These are phyloP conservation scores for Mycosphaerella arachidis DNA, from an alignment of 2,329 filamentous ascomycete species.

Conservation along the genomic window DNA sequence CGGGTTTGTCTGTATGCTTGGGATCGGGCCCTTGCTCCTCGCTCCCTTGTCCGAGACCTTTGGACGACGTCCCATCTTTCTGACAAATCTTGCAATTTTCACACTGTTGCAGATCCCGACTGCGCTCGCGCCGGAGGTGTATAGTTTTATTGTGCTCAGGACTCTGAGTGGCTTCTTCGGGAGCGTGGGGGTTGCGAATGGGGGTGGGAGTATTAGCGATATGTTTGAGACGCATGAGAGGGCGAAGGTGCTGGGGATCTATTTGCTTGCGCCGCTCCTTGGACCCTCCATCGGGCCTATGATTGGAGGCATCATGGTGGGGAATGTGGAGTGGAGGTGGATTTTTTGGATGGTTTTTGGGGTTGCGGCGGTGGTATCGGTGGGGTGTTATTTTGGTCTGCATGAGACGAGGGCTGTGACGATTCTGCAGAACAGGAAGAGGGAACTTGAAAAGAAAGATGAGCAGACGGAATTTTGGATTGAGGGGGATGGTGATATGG, in stretches of 20 bases:
- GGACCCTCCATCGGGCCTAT: slow-evolving; percentile 37
- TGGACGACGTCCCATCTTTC: slow-evolving; percentile 42
- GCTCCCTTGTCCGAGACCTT: slow-evolving; percentile 46
- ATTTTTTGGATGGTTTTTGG: slow-evolving; percentile 43
- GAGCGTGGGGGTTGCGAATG: slow-evolving; percentile 47
- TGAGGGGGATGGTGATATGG: slow-evolving; percentile 39
- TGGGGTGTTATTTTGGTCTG: slow-evolving; percentile 40
- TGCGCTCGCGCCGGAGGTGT: slow-evolving; percentile 44
- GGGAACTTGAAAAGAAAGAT: slow-evolving; percentile 29
- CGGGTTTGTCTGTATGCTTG: slow-evolving; percentile 47
- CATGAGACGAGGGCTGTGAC: slow-evolving; percentile 40
- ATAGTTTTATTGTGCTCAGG: slow-evolving; percentile 39
- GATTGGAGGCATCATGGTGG: slow-evolving; percentile 41
- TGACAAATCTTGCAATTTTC: slow-evolving; percentile 42
- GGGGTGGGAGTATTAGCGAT: slow-evolving; percentile 47
- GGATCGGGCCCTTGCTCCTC: slow-evolving; percentile 43
- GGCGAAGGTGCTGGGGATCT: slow-evolving; percentile 43
- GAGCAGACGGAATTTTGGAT: slow-evolving; percentile 36
- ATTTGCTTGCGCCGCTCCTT: slow-evolving; percentile 39
- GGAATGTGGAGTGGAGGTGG: slow-evolving; percentile 43
- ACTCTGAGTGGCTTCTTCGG: slow-evolving; percentile 47
- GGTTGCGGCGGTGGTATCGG: slow-evolving; percentile 36
- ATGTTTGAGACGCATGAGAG: slow-evolving; percentile 46
- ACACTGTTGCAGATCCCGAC: slow-evolving; percentile 43
- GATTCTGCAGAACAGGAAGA: slow-evolving; percentile 35